phyloP scores from a whole-genome alignment of 108 stramenopile genomes.

The Phaeodactylum tricornutum region DNA sequence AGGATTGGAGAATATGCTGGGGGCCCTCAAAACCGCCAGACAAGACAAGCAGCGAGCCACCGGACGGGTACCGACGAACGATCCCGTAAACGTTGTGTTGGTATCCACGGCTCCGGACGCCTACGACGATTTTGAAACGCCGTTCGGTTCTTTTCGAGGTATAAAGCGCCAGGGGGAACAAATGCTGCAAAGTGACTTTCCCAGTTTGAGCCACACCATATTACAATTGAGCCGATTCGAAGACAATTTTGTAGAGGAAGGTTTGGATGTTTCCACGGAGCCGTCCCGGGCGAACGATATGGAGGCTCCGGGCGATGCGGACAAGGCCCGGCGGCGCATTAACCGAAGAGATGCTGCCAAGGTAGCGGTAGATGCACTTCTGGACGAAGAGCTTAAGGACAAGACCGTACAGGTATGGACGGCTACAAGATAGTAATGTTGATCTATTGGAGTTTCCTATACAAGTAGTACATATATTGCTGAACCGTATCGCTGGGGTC shows the following conservation, averaged over 20 bases:
- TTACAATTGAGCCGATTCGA: conserved; percentile 67
- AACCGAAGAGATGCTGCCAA: conserved; percentile 78
- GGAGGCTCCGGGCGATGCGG: conserved; percentile 11
- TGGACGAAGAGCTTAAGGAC: conserved; percentile 38
- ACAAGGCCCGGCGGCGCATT: conserved; percentile 32
- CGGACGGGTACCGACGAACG: conserved; percentile 2
- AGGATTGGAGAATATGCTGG: conserved; percentile 66
- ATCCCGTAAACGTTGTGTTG: conserved; percentile 52
- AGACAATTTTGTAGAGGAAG: conserved; percentile 70
- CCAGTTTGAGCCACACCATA: conserved; percentile 32
- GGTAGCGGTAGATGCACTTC: conserved; percentile 57
- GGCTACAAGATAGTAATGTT: conserved; percentile 1
- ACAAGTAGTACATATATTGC: too few species aligned
- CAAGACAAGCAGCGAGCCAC: background rate
- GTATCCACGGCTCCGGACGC: conserved; percentile 58
- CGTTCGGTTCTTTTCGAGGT: conserved; percentile 66
- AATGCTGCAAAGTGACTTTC: conserved; percentile 40
- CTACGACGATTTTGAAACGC: conserved; percentile 67
- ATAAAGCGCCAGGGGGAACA: conserved; percentile 67
- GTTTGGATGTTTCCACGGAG: conserved; percentile 30
- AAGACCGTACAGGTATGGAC: conserved; percentile 51
- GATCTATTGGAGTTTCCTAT: too few species aligned
- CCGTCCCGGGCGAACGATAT: conserved; percentile 17
- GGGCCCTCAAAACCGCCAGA: conserved; percentile 13
- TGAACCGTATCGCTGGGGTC: too few species aligned